Base-by-base conservation (phyloP, 2,329 filamentous ascomycete species). In the Alternaria incomplexa region DNA sequence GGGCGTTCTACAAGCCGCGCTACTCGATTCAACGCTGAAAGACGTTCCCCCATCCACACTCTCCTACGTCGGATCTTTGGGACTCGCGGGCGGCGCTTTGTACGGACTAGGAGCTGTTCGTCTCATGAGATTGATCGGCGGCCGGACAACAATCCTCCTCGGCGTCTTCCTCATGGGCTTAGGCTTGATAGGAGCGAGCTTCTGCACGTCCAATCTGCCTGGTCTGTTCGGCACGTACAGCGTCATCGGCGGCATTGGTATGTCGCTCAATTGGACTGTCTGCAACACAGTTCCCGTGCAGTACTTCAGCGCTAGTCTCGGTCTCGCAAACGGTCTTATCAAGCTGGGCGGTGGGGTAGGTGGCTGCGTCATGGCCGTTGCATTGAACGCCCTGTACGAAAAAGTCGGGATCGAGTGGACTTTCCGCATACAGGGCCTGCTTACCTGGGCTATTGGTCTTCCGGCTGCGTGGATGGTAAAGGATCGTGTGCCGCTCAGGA, bases 1-100 rank as follows among this genome's bases (percentile, higher is more conserved):
- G 87, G 88, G 88, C 23, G 83, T 90, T 0, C 78, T 89, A 50
- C 88, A 90, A 74, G 81, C 82, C 5, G 87, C 84, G 0, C 81
- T 90, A 1, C 83, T 88, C 4, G 76, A 84, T 32, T 77, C 83
- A 10, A 79, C 80, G 0, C 76, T 88, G 1, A 82, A 82, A 0
- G n/a, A 64, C 17, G 66, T 67, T 0, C 81, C 82, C 0, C 80
- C 86, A 0, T 84, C 84, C 0, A 87, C 85, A 1, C 78, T 90
- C 22, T 84, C 86, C 2, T 90, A 89, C 64, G 85, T 90, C 3
- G 88, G 87, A 2, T 86, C 84, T 1, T 69, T 89, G 12, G 80
- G 82, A 9, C 78, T 84, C 2, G 82, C 85, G 0, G 81, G 84
- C 58, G 83, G 87, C 32, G 84, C 85, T 0, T 80, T 84, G 1